Base-by-base conservation (phyloP, 2,329 filamentous ascomycete species). In the Plenodomus lindquistii region DNA sequence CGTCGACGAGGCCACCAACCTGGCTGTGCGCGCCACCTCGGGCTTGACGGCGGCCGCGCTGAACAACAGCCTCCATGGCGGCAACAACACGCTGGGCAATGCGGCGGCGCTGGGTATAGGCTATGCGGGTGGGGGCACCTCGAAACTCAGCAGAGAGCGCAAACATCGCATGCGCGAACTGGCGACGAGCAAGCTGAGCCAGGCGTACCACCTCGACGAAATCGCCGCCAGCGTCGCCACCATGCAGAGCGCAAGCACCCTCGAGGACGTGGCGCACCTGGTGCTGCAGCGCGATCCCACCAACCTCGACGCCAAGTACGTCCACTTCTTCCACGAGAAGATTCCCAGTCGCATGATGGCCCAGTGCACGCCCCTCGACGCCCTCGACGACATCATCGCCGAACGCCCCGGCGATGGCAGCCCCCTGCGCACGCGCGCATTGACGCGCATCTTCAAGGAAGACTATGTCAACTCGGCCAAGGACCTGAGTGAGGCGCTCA, bases 311-410 rank as follows among this genome's bases (percentile, higher is more conserved):
- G 90, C 89, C 21, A 88, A 87, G 70, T 94, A 94, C 67, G 90
- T 94, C n/a, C 88, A 94, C 67, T 94, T 93, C 74, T 95, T 95
- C 71, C 89, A 93, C 73, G 89, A 95, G 73, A 94, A 93, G 80
- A 92, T 94, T 20, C 87, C 89, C 1, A 88, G 85, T 35, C 77
- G 87, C 36, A 85, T 87, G 67, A 76, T 94, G 67, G 87, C 85
- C 29, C 83, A 89, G 62, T 85, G 81, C 60, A 92, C 88, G 8
- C 86, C 83, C 53, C 72, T 92, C 47, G 75, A 82, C 43, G 79
- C 85, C 3, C 71, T 95, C 55, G 78, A 85, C 65, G 81, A 88
- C 31, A 83, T 93, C 46, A 85, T 92, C 50, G 74, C 77, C 11
- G 81, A 84, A 35, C 74, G 82, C 17, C 84, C 87, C 1, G 79